Conservation (phyloP, 169 alveolate genomes). For the Cryptosporidium bovis region DNA sequence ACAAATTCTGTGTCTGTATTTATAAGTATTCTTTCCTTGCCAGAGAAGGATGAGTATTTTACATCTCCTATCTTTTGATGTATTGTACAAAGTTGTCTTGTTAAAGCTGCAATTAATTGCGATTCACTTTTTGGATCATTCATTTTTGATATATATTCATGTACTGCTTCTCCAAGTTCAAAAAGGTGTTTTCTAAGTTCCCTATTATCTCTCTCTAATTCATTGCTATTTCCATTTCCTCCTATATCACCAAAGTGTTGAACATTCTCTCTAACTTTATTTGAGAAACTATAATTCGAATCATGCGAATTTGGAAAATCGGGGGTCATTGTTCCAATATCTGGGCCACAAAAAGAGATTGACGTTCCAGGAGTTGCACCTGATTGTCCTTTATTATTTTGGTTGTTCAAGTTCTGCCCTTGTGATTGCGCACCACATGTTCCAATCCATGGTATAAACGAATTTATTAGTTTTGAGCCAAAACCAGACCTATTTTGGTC, state of each 20-base stretch:
- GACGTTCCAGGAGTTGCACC: not conserved
- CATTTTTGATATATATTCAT: slow-evolving; percentile 47
- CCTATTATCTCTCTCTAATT: slow-evolving; percentile 58
- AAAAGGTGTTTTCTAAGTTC: slow-evolving; percentile 60
- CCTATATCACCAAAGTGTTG: not conserved
- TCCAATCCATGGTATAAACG: slow-evolving; percentile 69
- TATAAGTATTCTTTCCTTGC: slow-evolving; percentile 7
- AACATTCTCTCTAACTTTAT: not conserved
- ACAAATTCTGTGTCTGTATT: slow-evolving; percentile 35
- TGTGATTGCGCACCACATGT: slow-evolving; percentile 49
- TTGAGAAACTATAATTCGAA: slow-evolving; percentile 59
- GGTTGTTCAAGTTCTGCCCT: not conserved
- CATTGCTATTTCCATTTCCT: not conserved
- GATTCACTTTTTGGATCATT: slow-evolving; percentile 55
- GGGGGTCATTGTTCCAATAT: slow-evolving; percentile 48
- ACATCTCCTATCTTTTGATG: slow-evolving; percentile 56
- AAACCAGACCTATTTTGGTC: slow-evolving; percentile 32
- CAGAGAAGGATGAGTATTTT: slow-evolving; percentile 13
- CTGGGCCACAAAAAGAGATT: slow-evolving; percentile 27
- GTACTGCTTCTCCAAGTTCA: slow-evolving; percentile 73
- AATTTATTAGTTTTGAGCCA: slow-evolving; percentile 26
- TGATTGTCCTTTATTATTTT: slow-evolving; percentile 5
- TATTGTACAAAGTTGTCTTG: slow-evolving; percentile 43
- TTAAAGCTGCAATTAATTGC: slow-evolving; percentile 55
- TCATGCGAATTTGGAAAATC: slow-evolving; percentile 71